phyloP scores from a whole-genome alignment of 108 stramenopile species.

The Pseudonitzschia multistriata region DNA sequence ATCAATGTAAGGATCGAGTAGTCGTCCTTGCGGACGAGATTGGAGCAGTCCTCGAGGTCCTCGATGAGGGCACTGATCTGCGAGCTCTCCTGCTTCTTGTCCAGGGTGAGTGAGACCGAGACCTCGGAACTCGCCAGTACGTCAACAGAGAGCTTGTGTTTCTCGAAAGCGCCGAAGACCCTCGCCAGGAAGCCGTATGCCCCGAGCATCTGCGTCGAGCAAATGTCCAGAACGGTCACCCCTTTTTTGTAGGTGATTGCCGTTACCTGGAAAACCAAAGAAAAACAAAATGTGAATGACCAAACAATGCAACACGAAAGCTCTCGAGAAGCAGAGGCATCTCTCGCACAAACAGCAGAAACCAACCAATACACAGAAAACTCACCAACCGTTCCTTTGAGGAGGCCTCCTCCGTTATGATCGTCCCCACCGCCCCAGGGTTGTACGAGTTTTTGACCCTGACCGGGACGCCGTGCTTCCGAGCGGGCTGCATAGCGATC shows the following conservation, averaged over 20 bases:
- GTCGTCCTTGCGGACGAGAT: conserved; percentile 62
- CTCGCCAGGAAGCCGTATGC: conserved; percentile 91
- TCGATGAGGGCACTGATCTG: conserved; percentile 46
- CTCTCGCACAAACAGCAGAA: background rate
- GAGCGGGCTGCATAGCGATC: conserved; percentile 93
- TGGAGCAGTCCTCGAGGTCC: conserved; percentile 63
- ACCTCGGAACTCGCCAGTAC: conserved; percentile 97
- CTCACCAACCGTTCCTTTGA: conserved; percentile 47
- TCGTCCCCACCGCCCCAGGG: conserved; percentile 84
- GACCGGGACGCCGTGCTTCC: conserved; percentile 81
- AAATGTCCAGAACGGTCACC: conserved; percentile 89
- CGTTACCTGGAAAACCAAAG: conserved; percentile 57
- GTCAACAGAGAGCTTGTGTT: conserved; percentile 97
- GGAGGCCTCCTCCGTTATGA: conserved; percentile 69
- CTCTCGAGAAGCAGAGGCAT: background rate
- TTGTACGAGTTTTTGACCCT: conserved; percentile 98
- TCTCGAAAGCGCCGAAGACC: conserved; percentile 93
- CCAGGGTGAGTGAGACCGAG: conserved; percentile 94
- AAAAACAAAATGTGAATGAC: background rate
- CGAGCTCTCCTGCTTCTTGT: conserved; percentile 77
- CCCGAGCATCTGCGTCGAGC: conserved; percentile 94
- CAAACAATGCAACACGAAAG: background rate
- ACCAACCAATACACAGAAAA: background rate
- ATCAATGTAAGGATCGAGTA: conserved; percentile 91
- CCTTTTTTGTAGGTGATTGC: conserved; percentile 94